These are phyloP conservation scores for Chlorella sp. DNA, from an alignment of 139 green algal species.

Conservation along the genomic window DNA sequence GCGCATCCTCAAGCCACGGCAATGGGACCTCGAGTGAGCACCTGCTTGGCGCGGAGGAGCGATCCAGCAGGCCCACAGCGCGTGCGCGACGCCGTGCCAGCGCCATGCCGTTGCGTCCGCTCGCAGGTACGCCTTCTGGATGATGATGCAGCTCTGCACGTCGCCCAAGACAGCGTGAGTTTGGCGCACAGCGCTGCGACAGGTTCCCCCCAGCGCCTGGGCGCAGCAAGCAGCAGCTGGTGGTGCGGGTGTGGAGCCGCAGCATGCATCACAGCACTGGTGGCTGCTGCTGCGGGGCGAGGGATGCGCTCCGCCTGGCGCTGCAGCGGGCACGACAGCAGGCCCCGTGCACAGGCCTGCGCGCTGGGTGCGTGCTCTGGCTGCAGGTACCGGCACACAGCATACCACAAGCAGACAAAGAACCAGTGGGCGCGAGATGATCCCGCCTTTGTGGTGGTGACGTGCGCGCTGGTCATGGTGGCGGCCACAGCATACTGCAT, in stretches of 20 bases:
- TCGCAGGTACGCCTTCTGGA: conserved; percentile 90
- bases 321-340: too few relatives aligned
- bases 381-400: conserved; percentile 79
- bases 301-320: too few relatives aligned
- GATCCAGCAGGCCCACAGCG: background rate
- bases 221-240: too few relatives aligned
- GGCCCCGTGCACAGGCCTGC: too few relatives aligned
- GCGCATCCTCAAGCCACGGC: conserved; percentile 13
- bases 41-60: too few relatives aligned
- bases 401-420: conserved; percentile 98
- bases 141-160: conserved; percentile 89
- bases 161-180: conserved; percentile 85
- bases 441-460: conserved; percentile 89
- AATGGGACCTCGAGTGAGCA: conserved; percentile 17
- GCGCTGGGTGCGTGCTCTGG: too few relatives aligned
- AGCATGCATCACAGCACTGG: too few relatives aligned
- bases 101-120: background rate
- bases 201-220: too few relatives aligned
- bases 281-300: too few relatives aligned
- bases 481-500: conserved; percentile 76
- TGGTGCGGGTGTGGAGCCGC: too few relatives aligned
- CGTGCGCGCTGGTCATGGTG: conserved; percentile 56
- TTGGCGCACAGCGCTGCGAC: too few relatives aligned
- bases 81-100: background rate
- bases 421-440: conserved; percentile 96